Percentiles rank a stretch among this genome's conserved stretches.
Evolutionary conservation across 805 yeast species (phyloP).

Genomic region (Saturnispora serradocipensis): DNA sequence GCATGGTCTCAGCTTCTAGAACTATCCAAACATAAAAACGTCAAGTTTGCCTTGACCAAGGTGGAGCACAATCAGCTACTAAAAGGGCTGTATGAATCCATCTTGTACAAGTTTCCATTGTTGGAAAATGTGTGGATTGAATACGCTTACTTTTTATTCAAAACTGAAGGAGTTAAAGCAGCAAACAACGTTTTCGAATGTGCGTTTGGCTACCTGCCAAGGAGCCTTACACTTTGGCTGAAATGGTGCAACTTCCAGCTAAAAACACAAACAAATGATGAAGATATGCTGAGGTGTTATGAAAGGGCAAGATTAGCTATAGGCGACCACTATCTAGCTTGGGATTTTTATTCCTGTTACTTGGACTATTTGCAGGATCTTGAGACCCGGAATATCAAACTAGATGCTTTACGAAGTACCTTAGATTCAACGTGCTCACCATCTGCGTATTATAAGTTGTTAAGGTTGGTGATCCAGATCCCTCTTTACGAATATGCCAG

Average conservation of each 20-base stretch:
- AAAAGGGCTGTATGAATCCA: conserved; percentile 32
- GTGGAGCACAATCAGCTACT: conserved; percentile 17
- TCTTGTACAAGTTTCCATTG: conserved; percentile 40
- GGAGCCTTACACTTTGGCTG: conserved; percentile 44
- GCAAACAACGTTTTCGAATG: conserved; percentile 31
- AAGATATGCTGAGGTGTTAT: conserved; percentile 29
- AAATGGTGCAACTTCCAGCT: conserved; percentile 35
- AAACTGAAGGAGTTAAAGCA: conserved; percentile 32
- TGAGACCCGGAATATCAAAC: neutral
- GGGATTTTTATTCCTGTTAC: conserved; percentile 43
- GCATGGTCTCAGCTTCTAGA: neutral
- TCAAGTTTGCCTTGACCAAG: neutral
- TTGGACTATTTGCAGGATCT: conserved; percentile 32
- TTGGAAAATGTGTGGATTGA: conserved; percentile 51
- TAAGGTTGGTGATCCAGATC: conserved; percentile 43
- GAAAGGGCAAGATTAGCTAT: conserved; percentile 40
- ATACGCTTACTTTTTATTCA: conserved; percentile 40
- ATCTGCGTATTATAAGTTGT: conserved; percentile 32
- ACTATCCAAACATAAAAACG: neutral
- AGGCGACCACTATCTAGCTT: conserved; percentile 44
- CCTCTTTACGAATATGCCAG: conserved; percentile 47
- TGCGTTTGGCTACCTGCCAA: conserved; percentile 33
- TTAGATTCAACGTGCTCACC: neutral
- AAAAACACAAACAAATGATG: conserved; percentile 24
- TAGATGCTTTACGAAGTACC: neutral